Conservation (phyloP, 225 moss, liverwort and hornwort genomes). For the Pleurozium schreberi region DNA sequence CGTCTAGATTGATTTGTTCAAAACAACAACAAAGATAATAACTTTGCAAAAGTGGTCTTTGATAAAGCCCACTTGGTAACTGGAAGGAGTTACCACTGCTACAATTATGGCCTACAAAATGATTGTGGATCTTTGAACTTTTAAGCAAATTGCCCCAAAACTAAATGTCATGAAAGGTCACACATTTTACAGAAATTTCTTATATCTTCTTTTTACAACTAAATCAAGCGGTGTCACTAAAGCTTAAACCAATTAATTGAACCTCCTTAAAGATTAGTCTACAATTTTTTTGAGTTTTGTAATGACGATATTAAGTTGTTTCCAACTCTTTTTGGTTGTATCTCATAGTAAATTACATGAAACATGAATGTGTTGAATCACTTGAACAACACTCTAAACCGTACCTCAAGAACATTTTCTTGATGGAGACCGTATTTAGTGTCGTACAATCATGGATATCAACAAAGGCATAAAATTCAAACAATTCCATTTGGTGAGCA, state of each 20-base stretch:
- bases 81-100: not conserved
- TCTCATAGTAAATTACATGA: not conserved
- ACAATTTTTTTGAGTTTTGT: not conserved
- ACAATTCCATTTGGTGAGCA: fast-evolving
- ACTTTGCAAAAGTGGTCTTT: not conserved
- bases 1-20: fast-evolving
- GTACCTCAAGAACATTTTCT: not conserved
- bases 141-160: not conserved
- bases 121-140: not conserved
- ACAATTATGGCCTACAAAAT: no score
- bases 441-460: not conserved
- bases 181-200: not conserved
- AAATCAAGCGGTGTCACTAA: not conserved
- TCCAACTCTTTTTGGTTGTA: not conserved
- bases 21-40: fast-evolving
- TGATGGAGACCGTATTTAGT: fast-evolving
- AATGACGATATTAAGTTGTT: not conserved
- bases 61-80: not conserved
- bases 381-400: not conserved
- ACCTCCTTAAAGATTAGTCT: no score
- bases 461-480: not conserved
- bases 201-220: not conserved
- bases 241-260: not conserved
- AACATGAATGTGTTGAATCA: fast-evolving
- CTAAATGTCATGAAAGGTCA: fast-evolving